These are phyloP conservation scores for Aegilops tauschii DNA, from an alignment of 176 grass and related monocot genomes.

Conservation along the genomic window DNA sequence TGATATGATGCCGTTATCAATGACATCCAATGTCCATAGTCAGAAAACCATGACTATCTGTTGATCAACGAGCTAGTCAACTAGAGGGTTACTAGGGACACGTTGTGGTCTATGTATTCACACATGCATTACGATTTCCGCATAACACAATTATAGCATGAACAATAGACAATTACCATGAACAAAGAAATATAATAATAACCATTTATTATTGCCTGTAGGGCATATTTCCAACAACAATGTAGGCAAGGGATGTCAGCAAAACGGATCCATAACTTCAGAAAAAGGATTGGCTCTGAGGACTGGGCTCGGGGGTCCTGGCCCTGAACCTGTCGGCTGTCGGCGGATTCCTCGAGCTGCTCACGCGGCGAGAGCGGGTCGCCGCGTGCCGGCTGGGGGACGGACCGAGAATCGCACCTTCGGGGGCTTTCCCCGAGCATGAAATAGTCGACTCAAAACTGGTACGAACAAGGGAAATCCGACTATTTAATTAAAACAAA, in stretches of 20 bases:
- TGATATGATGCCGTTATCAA: too few relatives aligned
- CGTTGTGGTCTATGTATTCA: too few relatives aligned
- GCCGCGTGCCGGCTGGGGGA: background rate
- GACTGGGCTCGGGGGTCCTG: conserved; percentile 59
- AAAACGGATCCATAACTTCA: conserved; percentile 82
- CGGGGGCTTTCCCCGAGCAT: conserved; percentile 31
- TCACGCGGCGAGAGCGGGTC: conserved; percentile 25
- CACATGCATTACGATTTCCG: too few relatives aligned
- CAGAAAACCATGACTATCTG: too few relatives aligned
- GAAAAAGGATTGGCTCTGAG: conserved; percentile 85
- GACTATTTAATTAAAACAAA: conserved; percentile 88
- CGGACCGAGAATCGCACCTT: background rate
- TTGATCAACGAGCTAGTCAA: too few relatives aligned
- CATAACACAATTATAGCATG: too few relatives aligned
- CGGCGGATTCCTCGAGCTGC: conserved; percentile 36
- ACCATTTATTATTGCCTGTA: too few relatives aligned
- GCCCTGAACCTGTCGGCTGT: conserved; percentile 43
- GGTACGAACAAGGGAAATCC: conserved; percentile 73
- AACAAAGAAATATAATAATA: too few relatives aligned
- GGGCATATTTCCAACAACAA: conserved; percentile 26
- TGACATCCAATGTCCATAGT: too few relatives aligned
- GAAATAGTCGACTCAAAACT: conserved; percentile 59
- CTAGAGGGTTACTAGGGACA: too few relatives aligned
- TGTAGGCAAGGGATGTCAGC: conserved; percentile 83
- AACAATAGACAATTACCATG: too few relatives aligned